Percentiles rank a stretch among this genome's conserved stretches.
Conservation (phyloP, 106 monocot species). For the Agapanthus africanus region DNA sequence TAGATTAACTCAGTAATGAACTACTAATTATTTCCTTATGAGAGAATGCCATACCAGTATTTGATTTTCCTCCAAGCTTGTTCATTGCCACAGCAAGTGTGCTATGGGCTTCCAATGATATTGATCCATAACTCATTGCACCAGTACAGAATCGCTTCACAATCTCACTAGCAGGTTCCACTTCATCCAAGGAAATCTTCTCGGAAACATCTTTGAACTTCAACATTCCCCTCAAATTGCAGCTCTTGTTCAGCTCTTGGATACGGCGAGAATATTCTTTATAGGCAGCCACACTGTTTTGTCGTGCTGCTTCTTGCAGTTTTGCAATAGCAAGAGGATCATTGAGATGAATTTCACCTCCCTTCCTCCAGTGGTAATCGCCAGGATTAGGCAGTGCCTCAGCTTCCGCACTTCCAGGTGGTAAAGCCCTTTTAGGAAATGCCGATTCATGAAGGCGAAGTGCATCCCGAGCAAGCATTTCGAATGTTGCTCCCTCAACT, state of each 20-base stretch:
- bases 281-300: slow-evolving; percentile 89
- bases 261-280: slow-evolving; percentile 84
- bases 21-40: too few species aligned
- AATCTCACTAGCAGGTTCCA: slow-evolving; percentile 86
- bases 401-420: slow-evolving; percentile 81
- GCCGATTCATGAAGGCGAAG: slow-evolving; percentile 82
- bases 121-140: slow-evolving; percentile 99
- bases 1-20: too few species aligned
- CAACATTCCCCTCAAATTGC: slow-evolving; percentile 91
- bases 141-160: slow-evolving; percentile 95
- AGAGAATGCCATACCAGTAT: slow-evolving; percentile 70
- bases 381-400: slow-evolving; percentile 88
- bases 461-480: slow-evolving; percentile 87
- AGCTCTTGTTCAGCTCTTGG: slow-evolving; percentile 84
- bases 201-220: slow-evolving; percentile 71
- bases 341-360: slow-evolving; percentile 93
- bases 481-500: slow-evolving; percentile 95
- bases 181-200: slow-evolving; percentile 83
- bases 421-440: slow-evolving; percentile 67
- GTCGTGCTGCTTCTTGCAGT: slow-evolving; percentile 89
- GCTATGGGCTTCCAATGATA: slow-evolving; percentile 93
- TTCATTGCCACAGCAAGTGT: slow-evolving; percentile 96
- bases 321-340: slow-evolving; percentile 99
- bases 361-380: slow-evolving; percentile 99
- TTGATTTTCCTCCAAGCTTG: slow-evolving; percentile 96